Evolutionary conservation across 306 rosid species (phyloP), one percentile per base, ranked within the genome.

Genomic region (Biancaea sappan): DNA sequence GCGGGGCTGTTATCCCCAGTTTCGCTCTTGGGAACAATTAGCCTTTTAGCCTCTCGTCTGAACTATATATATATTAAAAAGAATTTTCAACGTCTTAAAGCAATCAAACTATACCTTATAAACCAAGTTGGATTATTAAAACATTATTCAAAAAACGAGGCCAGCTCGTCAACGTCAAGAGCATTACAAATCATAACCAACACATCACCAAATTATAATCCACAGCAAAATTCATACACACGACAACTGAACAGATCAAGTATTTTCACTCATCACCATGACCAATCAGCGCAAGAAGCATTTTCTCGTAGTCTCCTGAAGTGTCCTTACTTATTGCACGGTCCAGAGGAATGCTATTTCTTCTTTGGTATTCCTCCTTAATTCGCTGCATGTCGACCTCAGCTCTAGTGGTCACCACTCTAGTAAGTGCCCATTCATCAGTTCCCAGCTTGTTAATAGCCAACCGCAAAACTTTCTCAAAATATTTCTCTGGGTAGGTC

Each of bases 341-440:
- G 64, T 82, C 89, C 77, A 94, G 84, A 68, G 93, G 93, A 77
- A 86, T 14, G 72, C 91, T 92, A 75, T 87, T 94, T 77, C 99
- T 86, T 69, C 85, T 86, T 66, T 84, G 91, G 75, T 88, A 90
- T 68, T 90, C 97, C 69, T 94, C 96, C 10, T 82, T 88, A 53
- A 94, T 88, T 43, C 92, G 84, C 46, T 79, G 67, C 92, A 94
- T 47, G 77, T 94, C 97, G 68, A 90, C 77, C 86, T 94, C 99
- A 5, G 97, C 95, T 77, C 97, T 82, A 67, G 95, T 88, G 46
- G 96, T 40, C 43, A 92, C 81, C 71, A 94, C 96, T 80, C 99
- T 88, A 13, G 97, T 84, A 31, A 92, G 96, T 5, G 79, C 97
- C 84, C 87, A 46, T 71, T 90, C 99, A 28, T 94, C 97, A 29